These are phyloP conservation scores for Pelargonium myrrhifolium DNA, from an alignment of 441 rosid genomes.

Conservation along the genomic window DNA sequence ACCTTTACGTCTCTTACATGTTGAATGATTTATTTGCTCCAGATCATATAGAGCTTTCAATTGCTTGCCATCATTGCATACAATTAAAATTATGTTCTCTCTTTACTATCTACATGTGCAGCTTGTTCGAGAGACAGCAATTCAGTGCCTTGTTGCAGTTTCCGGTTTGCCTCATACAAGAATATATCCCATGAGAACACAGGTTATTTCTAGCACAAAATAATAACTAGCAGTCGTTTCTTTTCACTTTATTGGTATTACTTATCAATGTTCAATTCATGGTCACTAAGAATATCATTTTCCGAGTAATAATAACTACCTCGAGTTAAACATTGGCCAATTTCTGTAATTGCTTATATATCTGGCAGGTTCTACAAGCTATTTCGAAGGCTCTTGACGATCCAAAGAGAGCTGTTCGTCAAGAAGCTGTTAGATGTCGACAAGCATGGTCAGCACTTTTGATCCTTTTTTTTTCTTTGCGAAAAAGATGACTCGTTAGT, in stretches of 20 bases:
- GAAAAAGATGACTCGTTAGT: not conserved
- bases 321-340: not conserved
- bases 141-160: constrained; percentile 70
- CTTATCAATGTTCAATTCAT: not conserved
- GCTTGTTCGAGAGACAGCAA: constrained; percentile 80
- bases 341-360: not conserved
- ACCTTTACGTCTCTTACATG: not conserved
- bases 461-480: not conserved
- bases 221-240: not conserved
- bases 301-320: no score
- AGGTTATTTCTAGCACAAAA: constrained; percentile 38
- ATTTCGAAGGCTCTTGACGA: constrained; percentile 62
- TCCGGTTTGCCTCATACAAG: constrained; percentile 63
- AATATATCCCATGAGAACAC: constrained; percentile 58
- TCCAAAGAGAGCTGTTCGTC: constrained; percentile 72
- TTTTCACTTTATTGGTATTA: not conserved
- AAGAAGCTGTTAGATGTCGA: constrained; percentile 70
- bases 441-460: constrained; percentile 62
- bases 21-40: not conserved
- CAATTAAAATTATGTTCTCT: not conserved
- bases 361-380: constrained; percentile 54
- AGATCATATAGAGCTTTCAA: not conserved
- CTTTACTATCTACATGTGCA: constrained; percentile 22
- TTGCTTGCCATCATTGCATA: not conserved
- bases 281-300: no score